A percentile compares a stretch with the other conserved stretches of the same genome.
Evolutionary conservation across 2,329 filamentous ascomycete genomes (phyloP).

Genomic region (Cordyceps pruinosa): DNA sequence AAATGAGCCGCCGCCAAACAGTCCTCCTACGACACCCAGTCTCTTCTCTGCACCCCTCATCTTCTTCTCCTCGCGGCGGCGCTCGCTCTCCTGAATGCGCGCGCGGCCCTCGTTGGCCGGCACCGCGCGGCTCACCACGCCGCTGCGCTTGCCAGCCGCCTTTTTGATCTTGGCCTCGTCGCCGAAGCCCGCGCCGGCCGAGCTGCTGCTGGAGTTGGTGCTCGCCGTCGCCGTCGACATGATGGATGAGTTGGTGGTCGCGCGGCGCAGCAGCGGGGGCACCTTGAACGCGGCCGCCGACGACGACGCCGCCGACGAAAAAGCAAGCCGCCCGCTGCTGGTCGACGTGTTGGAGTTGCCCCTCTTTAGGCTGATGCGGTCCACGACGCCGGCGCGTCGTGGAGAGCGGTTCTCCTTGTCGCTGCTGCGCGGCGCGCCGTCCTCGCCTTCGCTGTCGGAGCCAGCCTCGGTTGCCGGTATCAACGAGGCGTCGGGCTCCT

Average conservation of each 20-base stretch:
- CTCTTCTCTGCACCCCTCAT: conserved; percentile 50
- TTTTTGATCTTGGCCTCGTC: conserved; percentile 53
- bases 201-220: conserved; percentile 14
- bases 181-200: conserved; percentile 32
- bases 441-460: conserved; percentile 36
- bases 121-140: conserved; percentile 50
- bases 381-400: conserved; percentile 48
- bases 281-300: conserved; percentile 50
- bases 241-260: conserved; percentile 58
- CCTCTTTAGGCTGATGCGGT: conserved; percentile 67
- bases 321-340: conserved; percentile 44
- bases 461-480: conserved; percentile 37
- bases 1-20: conserved; percentile 48
- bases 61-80: conserved; percentile 51
- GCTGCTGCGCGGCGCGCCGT: conserved; percentile 20
- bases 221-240: conserved; percentile 22
- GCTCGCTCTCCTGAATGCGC: conserved; percentile 49
- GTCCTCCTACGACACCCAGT: conserved; percentile 48
- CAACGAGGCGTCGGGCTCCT: conserved; percentile 51
- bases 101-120: conserved; percentile 51
- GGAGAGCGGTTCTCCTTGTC: conserved; percentile 46
- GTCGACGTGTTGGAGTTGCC: conserved; percentile 31
- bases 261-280: conserved; percentile 63
- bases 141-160: conserved; percentile 52
- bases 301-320: conserved; percentile 38